Evolutionary conservation across 805 yeast genomes (phyloP).

Genomic region (Kuraishia capsulata): DNA sequence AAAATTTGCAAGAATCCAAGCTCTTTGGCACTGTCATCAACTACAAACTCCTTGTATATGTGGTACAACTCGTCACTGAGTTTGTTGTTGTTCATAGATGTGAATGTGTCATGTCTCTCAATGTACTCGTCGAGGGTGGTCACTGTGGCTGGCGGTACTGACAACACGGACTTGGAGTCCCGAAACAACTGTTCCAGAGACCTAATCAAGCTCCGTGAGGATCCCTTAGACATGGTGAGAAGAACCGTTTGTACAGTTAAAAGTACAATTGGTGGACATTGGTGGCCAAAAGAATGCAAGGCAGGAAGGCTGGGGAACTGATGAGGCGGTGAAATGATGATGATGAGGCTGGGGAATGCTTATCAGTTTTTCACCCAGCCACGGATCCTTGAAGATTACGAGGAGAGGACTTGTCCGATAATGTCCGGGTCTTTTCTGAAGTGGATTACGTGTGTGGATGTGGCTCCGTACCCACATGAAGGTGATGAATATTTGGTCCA

Average conservation of each 20-base stretch:
- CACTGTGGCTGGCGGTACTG: background rate
- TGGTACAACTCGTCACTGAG: slow-evolving; percentile 27
- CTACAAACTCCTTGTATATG: slow-evolving; percentile 23
- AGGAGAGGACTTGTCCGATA: no score
- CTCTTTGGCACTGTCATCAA: slow-evolving; percentile 23
- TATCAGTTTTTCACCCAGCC: background rate
- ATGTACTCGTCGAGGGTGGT: slow-evolving; percentile 6
- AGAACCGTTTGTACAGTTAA: background rate
- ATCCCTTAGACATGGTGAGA: slow-evolving; percentile 4
- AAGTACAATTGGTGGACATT: no score
- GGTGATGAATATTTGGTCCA: slow-evolving; percentile 2
- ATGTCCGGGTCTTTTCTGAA: background rate
- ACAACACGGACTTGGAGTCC: background rate
- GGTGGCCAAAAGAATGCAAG: background rate
- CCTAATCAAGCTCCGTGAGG: slow-evolving; percentile 6
- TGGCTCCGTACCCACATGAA: slow-evolving; percentile 17
- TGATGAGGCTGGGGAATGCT: no score
- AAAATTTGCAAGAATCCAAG: slow-evolving; percentile 28
- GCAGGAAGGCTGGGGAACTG: background rate
- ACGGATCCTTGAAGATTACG: no score
- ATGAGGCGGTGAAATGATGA: background rate
- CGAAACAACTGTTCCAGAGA: slow-evolving; percentile 8
- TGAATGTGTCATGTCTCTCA: slow-evolving; percentile 25
- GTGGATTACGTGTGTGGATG: slow-evolving; percentile 13
- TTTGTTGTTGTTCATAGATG: slow-evolving; percentile 19